Conservation (phyloP, 2,329 filamentous ascomycete species). For the Cytospora mali region DNA sequence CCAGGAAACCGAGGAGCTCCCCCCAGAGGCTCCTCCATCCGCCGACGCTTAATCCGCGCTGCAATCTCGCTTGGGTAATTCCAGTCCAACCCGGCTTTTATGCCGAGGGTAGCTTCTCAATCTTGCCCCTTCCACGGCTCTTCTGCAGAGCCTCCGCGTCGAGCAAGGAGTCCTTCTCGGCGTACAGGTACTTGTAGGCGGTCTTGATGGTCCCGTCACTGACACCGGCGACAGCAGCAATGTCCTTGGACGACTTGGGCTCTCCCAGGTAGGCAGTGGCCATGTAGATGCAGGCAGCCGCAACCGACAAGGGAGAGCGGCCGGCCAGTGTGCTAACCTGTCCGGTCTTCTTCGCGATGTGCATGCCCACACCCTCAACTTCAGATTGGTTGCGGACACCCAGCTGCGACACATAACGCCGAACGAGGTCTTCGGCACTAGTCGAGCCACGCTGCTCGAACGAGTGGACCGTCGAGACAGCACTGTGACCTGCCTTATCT, state of each 20-base stretch:
- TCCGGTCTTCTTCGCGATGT: constrained; percentile 76
- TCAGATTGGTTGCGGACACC: constrained; percentile 70
- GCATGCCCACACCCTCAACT: constrained; percentile 78
- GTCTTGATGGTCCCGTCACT: constrained; percentile 97
- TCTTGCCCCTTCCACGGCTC: constrained; percentile 62
- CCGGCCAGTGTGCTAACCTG: constrained; percentile 82
- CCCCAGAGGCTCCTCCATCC: neutral
- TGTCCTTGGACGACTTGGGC: constrained; percentile 79
- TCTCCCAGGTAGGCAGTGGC: constrained; percentile 84
- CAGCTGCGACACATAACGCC: constrained; percentile 86
- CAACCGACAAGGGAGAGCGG: constrained; percentile 89
- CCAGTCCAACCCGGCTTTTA: neutral
- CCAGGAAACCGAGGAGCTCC: neutral
- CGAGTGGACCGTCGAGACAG: constrained; percentile 62
- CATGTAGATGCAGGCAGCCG: constrained; percentile 96
- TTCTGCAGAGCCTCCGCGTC: constrained; percentile 25
- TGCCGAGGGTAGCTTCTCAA: constrained; percentile 66
- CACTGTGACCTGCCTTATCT: constrained; percentile 51
- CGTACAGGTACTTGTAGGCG: constrained; percentile 87
- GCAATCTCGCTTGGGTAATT: neutral
- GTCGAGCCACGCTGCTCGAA: constrained; percentile 78
- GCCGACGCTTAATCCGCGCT: neutral
- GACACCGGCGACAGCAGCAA: constrained; percentile 81
- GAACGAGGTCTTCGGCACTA: constrained; percentile 80
- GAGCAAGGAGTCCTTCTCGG: constrained; percentile 39